A percentile compares a stretch with the other conserved stretches of the same genome.
phyloP scores from a whole-genome alignment of 2,329 filamentous ascomycete species.

The Aspergillus texensis region DNA sequence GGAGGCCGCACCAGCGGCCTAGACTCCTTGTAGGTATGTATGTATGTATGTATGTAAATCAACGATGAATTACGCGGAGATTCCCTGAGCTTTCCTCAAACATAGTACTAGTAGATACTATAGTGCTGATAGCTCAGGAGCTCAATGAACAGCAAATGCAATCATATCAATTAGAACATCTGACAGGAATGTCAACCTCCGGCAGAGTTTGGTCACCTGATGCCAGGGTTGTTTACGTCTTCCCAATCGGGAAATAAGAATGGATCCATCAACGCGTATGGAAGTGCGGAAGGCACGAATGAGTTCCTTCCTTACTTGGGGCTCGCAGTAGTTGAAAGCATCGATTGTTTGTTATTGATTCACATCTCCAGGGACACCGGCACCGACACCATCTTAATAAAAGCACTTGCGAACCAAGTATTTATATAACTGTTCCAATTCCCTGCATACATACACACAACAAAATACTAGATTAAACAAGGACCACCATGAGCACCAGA shows the following conservation, averaged over 20 bases:
- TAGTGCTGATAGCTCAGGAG: no score
- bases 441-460: background rate
- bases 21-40: no score
- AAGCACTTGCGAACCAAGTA: background rate
- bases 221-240: conserved; percentile 23
- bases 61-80: no score
- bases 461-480: background rate
- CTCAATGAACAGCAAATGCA: no score
- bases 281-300: conserved; percentile 10
- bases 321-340: background rate
- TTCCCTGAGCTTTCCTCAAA: no score
- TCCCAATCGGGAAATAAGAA: conserved; percentile 18
- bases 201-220: conserved; percentile 21
- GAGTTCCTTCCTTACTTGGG: background rate
- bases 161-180: background rate
- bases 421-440: background rate
- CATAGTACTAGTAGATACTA: no score
- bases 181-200: background rate
- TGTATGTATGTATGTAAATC: no score
- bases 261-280: conserved; percentile 22
- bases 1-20: no score
- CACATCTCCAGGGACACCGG: background rate
- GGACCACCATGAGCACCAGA: conserved; percentile 28
- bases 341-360: conserved; percentile 7
- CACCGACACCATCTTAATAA: background rate